Evolutionary conservation across 1,284 basidiomycete species (phyloP), one percentile per base, ranked within the genome.

Genomic region (Lentinula novae-zelandiae): DNA sequence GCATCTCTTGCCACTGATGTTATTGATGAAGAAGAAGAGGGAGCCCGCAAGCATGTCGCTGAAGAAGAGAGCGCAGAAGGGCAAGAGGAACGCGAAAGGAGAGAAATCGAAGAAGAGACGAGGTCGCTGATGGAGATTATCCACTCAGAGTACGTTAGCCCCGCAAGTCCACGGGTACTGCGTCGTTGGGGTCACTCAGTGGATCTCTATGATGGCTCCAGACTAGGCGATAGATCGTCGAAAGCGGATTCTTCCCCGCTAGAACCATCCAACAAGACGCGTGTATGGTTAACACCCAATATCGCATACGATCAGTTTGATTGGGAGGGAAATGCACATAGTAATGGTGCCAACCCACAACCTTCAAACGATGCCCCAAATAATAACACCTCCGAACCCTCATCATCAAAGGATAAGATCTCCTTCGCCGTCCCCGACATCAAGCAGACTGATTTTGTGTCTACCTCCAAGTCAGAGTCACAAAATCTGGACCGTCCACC

Each of bases 71-170:
- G 22, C n/a, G 17, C 7, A n/a, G 49, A 58, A 36, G 38, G 36
- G 6, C 50, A 38, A 17, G n/a, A 50, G 12, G 34, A 10, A 33
- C 44, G 49, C 10, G 22, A 22, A 22, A 22, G 22, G 22, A 22
- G 22, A 22, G 56, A 63, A 2, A 64, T 60, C 10, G 66, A 58
- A 62, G 72, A 71, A 48, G 74, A 75, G 57, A 68, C 71, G 56
- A 53, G 70, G 34, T 73, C 77, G 51, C 72, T 80, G 7, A 70
- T 77, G 69, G 75, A 78, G 61, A 72, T 79, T 60, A 76, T 79
- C 48, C 80, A 83, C 66, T 80, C 78, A 2, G 81, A 81, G 58
- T 82, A 83, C 67, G 75, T 82, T 33, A 78, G 76, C 17, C 80
- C 81, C 67, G 80, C 73, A 63, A 79, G 64, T 65, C 75, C 63